Evolutionary conservation across 2,329 filamentous ascomycete genomes (phyloP).

Genomic region (Ceratocystis albifundus): DNA sequence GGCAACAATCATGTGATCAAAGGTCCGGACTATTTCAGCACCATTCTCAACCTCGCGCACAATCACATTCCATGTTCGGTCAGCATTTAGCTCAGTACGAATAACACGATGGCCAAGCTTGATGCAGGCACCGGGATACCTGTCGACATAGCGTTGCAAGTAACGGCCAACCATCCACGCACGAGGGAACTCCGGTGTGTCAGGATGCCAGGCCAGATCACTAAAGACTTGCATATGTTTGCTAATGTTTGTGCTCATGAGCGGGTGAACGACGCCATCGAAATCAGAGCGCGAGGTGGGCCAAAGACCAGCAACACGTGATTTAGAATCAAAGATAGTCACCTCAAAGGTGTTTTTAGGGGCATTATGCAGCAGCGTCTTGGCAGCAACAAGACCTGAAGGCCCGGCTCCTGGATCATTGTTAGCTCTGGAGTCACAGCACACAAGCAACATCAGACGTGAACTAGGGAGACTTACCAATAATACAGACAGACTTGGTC

Average conservation of each 20-base stretch:
- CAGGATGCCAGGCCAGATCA: conserved; percentile 58
- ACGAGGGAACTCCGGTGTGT: conserved; percentile 54
- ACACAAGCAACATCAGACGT: background rate
- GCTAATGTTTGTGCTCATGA: conserved; percentile 65
- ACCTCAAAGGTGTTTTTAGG: conserved; percentile 49
- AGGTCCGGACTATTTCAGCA: conserved; percentile 37
- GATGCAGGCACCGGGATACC: conserved; percentile 40
- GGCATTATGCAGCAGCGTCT: conserved; percentile 55
- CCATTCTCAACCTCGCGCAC: conserved; percentile 28
- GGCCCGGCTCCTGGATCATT: conserved; percentile 49
- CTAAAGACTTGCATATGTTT: conserved; percentile 62
- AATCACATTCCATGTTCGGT: conserved; percentile 35
- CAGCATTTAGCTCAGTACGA: conserved; percentile 30
- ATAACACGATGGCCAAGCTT: conserved; percentile 41
- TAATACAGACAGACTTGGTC: conserved; percentile 34
- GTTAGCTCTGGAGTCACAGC: conserved; percentile 8
- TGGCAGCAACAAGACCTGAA: conserved; percentile 57
- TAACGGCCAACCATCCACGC: conserved; percentile 70
- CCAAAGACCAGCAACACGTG: conserved; percentile 68
- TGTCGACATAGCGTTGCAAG: conserved; percentile 50
- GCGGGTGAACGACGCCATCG: conserved; percentile 48
- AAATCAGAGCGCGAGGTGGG: conserved; percentile 41
- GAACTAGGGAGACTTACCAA: conserved; percentile 29
- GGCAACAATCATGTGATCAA: conserved; percentile 61
- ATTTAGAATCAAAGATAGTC: conserved; percentile 56